phyloP scores from a whole-genome alignment of 257 asterid genomes.

The Primulina huaijiensis region DNA sequence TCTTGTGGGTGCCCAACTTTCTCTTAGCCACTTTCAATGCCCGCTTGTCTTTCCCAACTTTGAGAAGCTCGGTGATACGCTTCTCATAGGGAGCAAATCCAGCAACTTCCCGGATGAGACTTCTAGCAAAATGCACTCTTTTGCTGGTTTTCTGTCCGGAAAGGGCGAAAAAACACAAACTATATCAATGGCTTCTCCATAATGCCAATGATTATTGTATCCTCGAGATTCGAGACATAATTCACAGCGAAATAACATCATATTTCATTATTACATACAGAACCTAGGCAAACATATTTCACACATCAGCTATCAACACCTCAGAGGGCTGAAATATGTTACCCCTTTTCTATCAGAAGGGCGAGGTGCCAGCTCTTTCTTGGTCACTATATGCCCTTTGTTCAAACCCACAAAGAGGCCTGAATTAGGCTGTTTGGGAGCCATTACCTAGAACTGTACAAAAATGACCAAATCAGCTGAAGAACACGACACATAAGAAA shows the following conservation, averaged over 20 bases:
- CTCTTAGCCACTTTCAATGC: conserved; percentile 50
- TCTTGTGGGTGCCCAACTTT: conserved; percentile 54
- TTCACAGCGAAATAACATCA: background rate
- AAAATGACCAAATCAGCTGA: background rate
- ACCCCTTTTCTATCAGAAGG: conserved; percentile 60
- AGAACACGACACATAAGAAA: background rate
- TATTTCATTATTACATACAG: background rate
- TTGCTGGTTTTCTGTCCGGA: conserved; percentile 45
- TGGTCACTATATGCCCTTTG: conserved; percentile 52
- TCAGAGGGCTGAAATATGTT: background rate
- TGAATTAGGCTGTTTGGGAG: conserved; percentile 48
- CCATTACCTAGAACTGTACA: conserved; percentile 33
- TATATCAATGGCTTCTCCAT: background rate
- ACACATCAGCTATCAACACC: background rate
- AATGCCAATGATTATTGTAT: background rate
- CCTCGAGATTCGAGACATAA: background rate
- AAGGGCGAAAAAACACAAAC: background rate
- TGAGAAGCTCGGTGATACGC: conserved; percentile 51
- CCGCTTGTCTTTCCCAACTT: conserved; percentile 54
- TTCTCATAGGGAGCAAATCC: conserved; percentile 63
- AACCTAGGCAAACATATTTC: background rate
- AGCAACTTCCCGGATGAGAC: conserved; percentile 50
- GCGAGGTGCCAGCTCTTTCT: conserved; percentile 53
- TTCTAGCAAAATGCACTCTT: conserved; percentile 44
- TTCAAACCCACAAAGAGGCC: conserved; percentile 57